phyloP scores from a whole-genome alignment of 2,329 filamentous ascomycete species.

The Ophiostoma populinum region DNA sequence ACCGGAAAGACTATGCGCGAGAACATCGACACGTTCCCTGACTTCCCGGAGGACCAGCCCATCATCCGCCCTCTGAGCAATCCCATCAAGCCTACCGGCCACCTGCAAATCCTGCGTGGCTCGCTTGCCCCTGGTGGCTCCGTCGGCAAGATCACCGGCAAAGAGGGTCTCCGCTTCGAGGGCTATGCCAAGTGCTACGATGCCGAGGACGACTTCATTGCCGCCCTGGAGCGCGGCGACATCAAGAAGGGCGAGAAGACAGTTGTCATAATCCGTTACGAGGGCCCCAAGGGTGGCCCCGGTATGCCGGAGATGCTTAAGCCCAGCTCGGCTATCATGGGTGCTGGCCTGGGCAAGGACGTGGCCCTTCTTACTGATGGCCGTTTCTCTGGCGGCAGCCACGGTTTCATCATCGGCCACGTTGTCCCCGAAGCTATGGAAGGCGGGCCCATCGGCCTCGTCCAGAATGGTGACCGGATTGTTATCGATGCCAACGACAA shows the following conservation, averaged over 20 bases:
- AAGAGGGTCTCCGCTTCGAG: conserved; percentile 70
- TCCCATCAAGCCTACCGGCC: conserved; percentile 74
- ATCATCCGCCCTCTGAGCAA: conserved; percentile 68
- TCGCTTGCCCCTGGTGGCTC: conserved; percentile 74
- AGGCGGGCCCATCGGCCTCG: conserved; percentile 68
- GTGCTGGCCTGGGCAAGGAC: conserved; percentile 62
- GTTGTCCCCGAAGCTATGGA: conserved; percentile 77
- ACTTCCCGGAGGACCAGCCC: conserved; percentile 57
- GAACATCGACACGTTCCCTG: conserved; percentile 62
- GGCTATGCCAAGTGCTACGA: conserved; percentile 73
- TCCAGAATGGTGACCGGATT: conserved; percentile 65
- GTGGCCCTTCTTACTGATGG: conserved; percentile 60
- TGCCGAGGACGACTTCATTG: conserved; percentile 66
- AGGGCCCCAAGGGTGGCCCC: conserved; percentile 82
- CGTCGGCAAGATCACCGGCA: conserved; percentile 87
- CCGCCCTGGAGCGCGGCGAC: conserved; percentile 55
- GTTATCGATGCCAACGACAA: conserved; percentile 67
- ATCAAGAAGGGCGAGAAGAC: conserved; percentile 79
- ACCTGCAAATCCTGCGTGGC: conserved; percentile 76
- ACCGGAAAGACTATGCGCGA: conserved; percentile 81
- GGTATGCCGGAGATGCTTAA: conserved; percentile 95
- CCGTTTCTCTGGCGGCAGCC: conserved; percentile 63
- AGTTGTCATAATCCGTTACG: conserved; percentile 81
- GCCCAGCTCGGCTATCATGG: conserved; percentile 85
- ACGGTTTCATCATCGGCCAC: conserved; percentile 78